Evolutionary conservation across 192 early-diverging fungal genomes (phyloP), one percentile per base, ranked within the genome.

Genomic region (Chytriomyces confervae): DNA sequence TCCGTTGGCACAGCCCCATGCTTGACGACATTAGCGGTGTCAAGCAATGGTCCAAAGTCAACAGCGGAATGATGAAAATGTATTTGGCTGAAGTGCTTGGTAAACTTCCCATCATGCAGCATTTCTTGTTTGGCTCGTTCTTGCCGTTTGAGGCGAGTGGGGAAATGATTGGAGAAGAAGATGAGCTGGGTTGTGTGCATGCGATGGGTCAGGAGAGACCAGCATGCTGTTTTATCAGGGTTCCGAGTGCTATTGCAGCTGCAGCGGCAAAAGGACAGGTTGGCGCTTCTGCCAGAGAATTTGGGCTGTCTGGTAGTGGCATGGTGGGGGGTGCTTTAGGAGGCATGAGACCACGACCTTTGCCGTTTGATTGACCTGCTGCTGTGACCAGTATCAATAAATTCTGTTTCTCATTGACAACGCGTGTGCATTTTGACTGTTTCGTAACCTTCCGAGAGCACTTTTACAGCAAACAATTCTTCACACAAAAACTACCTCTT

Each of bases 71-170:
- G 20, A 95, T 99, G 91, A 84, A 97, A 27, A 91, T 94, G 82
- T 95, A 99, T 81, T 96, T 99, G 65, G 92, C 93, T 65, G 92
- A 88, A 24, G 97, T 84, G 67, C 80, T 80, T 47, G 76, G 90
- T 45, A 99, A 99, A 81, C 89, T 97, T 49, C 97, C 97, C 3
- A 95, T 99, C 23, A 95, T 98, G 84, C 97, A 99, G 84, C 97
- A 99, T 75, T 93, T 96, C 81, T 84, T 93, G 66, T 99, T 99
- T 89, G 97, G 96, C 16, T 82, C 86, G 16, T 77, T 96, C 23
- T 68, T 97, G 36, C 85, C 89, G 47, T 97, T 98, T 79, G 83
- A 88, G 50, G 50, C 69, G 11, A 66, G 47, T 27, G 74, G 67
- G 10, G 27, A 29, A 5, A 65, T 81, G 61, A 50, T 79, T 20